Percentiles rank a stretch among this genome's conserved stretches.
phyloP scores from a whole-genome alignment of 2,329 filamentous ascomycete genomes.

The Apiospora kogelbergensis region DNA sequence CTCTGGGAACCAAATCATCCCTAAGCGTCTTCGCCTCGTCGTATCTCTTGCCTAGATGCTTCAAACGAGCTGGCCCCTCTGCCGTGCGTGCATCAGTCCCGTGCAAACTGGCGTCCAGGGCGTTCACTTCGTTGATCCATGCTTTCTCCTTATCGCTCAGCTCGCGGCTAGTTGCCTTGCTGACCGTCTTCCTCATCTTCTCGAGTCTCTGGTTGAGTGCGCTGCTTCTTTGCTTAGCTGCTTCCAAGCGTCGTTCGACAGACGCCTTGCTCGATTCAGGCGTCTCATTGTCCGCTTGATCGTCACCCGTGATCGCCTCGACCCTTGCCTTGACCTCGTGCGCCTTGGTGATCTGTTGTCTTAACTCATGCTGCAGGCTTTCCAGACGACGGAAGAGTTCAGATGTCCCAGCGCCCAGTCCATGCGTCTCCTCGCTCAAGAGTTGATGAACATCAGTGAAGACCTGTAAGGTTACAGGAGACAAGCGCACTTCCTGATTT shows the following conservation, averaged over 20 bases:
- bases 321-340: slow-evolving; percentile 66
- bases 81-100: slow-evolving; percentile 31
- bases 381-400: slow-evolving; percentile 73
- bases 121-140: slow-evolving; percentile 45
- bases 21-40: slow-evolving; percentile 55
- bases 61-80: slow-evolving; percentile 38
- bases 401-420: slow-evolving; percentile 66
- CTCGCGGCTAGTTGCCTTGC: slow-evolving; percentile 47
- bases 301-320: slow-evolving; percentile 63
- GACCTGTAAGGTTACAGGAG: slow-evolving; percentile 68
- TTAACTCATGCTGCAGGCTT: slow-evolving; percentile 65
- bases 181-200: slow-evolving; percentile 39
- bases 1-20: slow-evolving; percentile 53
- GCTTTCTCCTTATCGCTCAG: slow-evolving; percentile 63
- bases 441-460: slow-evolving; percentile 73
- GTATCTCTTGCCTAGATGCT: slow-evolving; percentile 56
- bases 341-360: slow-evolving; percentile 65
- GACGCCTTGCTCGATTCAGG: slow-evolving; percentile 54
- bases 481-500: slow-evolving; percentile 68
- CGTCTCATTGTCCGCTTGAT: slow-evolving; percentile 49
- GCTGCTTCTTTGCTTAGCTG: slow-evolving; percentile 46
- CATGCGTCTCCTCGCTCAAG: slow-evolving; percentile 67
- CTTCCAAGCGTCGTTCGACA: slow-evolving; percentile 54
- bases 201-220: slow-evolving; percentile 54
- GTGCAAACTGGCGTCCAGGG: slow-evolving; percentile 41